Evolutionary conservation across 2,329 filamentous ascomycete genomes (phyloP), one percentile per base, ranked within the genome.

Genomic region (Cladosporium halotolerans): DNA sequence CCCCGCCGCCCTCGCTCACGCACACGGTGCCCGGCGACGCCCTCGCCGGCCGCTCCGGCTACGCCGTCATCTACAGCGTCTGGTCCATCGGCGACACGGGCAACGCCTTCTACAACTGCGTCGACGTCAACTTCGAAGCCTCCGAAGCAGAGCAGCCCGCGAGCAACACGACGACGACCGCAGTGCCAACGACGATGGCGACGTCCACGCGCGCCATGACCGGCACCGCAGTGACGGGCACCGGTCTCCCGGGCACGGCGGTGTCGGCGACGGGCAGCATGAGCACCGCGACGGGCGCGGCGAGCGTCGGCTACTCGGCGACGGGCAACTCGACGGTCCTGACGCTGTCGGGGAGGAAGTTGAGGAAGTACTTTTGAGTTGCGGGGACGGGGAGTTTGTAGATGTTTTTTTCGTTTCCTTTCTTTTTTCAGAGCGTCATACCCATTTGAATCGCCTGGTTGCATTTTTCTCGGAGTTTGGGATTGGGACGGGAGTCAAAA

Each of bases 91-190:
- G 48, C 9, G 48, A 51, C 9, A 51, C 48, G 3, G 48, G 48
- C 13, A 51, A 51, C 31, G 48, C 48, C 8, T 51, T 51, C 32
- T 51, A 51, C 48, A 51, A 51, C 40, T 51, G 48, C 16, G 5
- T 51, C 4, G 48, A 51, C n/a, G 48, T 51, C 32, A 51, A 51
- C n/a, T 36, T 51, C 13, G 11, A 51, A 39, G 38, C 23, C 32
- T 32, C 34, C 40, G 28, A 13, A 8, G 40, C 48, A 16, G 28
- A 28, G 7, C 40, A 32, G 11, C 14, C 32, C 10, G 42, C 39
- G 8, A 41, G n/a, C 38, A n/a, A 38, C 7, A 11, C 44, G 8
- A 32, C 45, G 7, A 16, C 38, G 6, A 50, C 38, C 47, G 39
- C 47, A 36, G 19, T 18, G 16, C 45, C 45, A 5, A 47, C 44